phyloP scores from a whole-genome alignment of 805 yeast species.

The Candida maesae region DNA sequence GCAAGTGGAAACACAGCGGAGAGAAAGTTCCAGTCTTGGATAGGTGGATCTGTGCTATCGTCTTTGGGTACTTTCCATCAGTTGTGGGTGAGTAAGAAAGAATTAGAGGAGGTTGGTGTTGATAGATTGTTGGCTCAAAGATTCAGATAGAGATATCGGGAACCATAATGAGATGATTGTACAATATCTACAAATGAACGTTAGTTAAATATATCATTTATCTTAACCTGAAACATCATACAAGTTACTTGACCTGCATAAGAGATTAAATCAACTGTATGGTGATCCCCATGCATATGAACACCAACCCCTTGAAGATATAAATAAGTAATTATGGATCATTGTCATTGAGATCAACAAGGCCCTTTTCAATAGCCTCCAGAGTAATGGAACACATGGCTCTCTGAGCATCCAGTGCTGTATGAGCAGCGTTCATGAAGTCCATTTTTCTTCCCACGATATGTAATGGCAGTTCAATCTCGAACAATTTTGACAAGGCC shows the following conservation, averaged over 20 bases:
- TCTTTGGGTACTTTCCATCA: slow-evolving; percentile 94
- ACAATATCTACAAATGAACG: too few species aligned
- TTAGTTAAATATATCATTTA: too few species aligned
- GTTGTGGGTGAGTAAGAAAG: slow-evolving; percentile 85
- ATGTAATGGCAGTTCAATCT: slow-evolving; percentile 33
- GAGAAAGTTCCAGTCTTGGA: slow-evolving; percentile 80
- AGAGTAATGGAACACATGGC: slow-evolving; percentile 31
- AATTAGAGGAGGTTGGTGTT: slow-evolving; percentile 84
- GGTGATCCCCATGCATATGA: too few species aligned
- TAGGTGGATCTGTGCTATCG: slow-evolving; percentile 86
- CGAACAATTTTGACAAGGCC: slow-evolving; percentile 58
- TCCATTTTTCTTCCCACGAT: slow-evolving; percentile 34
- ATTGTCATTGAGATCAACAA: background rate
- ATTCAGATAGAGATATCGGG: slow-evolving; percentile 50
- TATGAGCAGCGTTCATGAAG: slow-evolving; percentile 35
- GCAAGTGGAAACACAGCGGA: slow-evolving; percentile 77
- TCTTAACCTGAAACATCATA: too few species aligned
- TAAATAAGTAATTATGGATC: background rate
- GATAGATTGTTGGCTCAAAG: slow-evolving; percentile 77
- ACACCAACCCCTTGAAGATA: too few species aligned
- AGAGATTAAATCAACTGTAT: too few species aligned
- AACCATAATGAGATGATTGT: too few species aligned
- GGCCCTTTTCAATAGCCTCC: slow-evolving; percentile 10
- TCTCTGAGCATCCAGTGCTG: slow-evolving; percentile 32
- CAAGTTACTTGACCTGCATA: too few species aligned